Conservation (phyloP, 2,329 filamentous ascomycete species). For the Helminthosporium solani region DNA sequence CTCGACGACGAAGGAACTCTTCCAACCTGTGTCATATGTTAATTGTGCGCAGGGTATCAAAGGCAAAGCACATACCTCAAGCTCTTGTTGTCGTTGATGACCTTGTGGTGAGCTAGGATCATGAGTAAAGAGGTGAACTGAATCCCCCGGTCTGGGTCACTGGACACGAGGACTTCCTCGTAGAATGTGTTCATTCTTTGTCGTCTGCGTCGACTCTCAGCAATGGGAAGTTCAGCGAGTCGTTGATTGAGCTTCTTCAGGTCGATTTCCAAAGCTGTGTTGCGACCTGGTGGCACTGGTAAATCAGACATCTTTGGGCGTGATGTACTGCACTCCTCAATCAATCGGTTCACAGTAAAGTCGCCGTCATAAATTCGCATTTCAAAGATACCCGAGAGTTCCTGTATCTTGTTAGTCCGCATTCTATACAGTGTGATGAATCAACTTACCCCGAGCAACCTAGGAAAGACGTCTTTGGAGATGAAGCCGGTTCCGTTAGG, state of each 20-base stretch:
- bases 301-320: conserved; percentile 52
- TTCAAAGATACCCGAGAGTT: conserved; percentile 92
- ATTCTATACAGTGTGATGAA: neutral
- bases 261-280: conserved; percentile 58
- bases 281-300: conserved; percentile 44
- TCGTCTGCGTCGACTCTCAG: conserved; percentile 71
- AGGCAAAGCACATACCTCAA: conserved; percentile 58
- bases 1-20: conserved; percentile 87
- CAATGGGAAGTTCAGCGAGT: conserved; percentile 70
- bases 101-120: conserved; percentile 97
- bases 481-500: conserved; percentile 90
- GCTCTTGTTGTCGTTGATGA: conserved; percentile 97
- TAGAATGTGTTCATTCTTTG: conserved; percentile 91
- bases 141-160: conserved; percentile 85
- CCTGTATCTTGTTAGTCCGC: conserved; percentile 41
- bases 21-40: conserved; percentile 64
- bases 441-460: conserved; percentile 70
- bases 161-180: conserved; percentile 91
- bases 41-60: neutral
- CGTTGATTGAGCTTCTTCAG: conserved; percentile 72
- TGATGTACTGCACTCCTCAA: conserved; percentile 76
- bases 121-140: conserved; percentile 90
- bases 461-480: conserved; percentile 82
- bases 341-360: conserved; percentile 79
- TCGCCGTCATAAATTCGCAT: conserved; percentile 95